These are phyloP conservation scores for Globisporangium alternatum DNA, from an alignment of 352 stramenopile genomes.

Conservation along the genomic window DNA sequence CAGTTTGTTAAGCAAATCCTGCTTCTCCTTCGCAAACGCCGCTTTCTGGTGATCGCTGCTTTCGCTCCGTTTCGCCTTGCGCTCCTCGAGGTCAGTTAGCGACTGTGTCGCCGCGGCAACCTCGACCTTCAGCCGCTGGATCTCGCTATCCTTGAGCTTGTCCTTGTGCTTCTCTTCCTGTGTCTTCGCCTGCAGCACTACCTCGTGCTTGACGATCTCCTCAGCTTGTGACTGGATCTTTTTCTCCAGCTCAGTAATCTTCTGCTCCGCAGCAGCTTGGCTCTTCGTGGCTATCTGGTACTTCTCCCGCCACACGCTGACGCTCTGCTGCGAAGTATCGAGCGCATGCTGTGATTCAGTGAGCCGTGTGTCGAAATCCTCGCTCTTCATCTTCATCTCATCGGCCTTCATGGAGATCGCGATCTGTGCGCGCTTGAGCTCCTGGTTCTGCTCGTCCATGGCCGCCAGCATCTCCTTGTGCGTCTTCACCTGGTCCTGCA, in stretches of 20 bases:
- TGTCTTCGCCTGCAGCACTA: slow-evolving; percentile 48
- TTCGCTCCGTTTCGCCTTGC: slow-evolving; percentile 15
- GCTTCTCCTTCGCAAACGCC: slow-evolving; percentile 27
- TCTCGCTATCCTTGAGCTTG: slow-evolving; percentile 49
- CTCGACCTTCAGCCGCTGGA: slow-evolving; percentile 29
- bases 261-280: slow-evolving; percentile 27
- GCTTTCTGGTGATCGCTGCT: slow-evolving; percentile 26
- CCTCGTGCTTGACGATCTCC: slow-evolving; percentile 61
- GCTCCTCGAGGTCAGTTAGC: slow-evolving; percentile 26
- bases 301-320: slow-evolving; percentile 50
- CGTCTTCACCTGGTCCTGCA: slow-evolving; percentile 50
- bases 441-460: slow-evolving; percentile 55
- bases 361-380: slow-evolving; percentile 33
- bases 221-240: slow-evolving; percentile 37
- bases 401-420: slow-evolving; percentile 36
- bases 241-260: slow-evolving; percentile 42
- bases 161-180: slow-evolving; percentile 50
- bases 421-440: slow-evolving; percentile 52
- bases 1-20: slow-evolving; percentile 41
- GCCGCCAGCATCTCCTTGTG: slow-evolving; percentile 41
- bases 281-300: slow-evolving; percentile 40
- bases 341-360: slow-evolving; percentile 32
- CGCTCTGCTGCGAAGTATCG: slow-evolving; percentile 42
- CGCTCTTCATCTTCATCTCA: slow-evolving; percentile 34
- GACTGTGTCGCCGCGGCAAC: slow-evolving; percentile 22